A percentile compares a stretch with the other conserved stretches of the same genome.
These are phyloP conservation scores for Arabis alpina DNA, from an alignment of 345 rosid species.

Conservation along the genomic window DNA sequence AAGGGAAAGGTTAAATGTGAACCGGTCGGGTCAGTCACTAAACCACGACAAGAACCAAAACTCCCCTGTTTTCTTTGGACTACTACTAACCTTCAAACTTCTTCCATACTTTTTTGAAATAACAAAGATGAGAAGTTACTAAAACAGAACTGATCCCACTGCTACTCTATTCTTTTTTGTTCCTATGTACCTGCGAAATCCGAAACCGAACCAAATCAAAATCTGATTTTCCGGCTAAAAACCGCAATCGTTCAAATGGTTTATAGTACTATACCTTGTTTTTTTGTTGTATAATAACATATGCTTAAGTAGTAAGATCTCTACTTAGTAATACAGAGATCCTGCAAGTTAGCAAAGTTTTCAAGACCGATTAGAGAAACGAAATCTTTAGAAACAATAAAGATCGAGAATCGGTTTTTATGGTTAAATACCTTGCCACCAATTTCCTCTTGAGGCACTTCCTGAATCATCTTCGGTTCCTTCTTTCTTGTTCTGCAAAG, in stretches of 20 bases:
- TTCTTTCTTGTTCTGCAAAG: slow-evolving; percentile 63
- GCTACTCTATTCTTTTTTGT: slow-evolving; percentile 6
- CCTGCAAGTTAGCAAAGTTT: slow-evolving; percentile 23
- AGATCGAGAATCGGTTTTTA: too few species aligned
- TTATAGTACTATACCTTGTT: too few species aligned
- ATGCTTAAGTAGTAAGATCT: slow-evolving; percentile 18
- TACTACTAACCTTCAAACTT: slow-evolving; percentile 35
- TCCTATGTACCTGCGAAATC: slow-evolving; percentile 35
- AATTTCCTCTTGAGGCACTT: too few species aligned
- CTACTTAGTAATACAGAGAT: slow-evolving; percentile 43
- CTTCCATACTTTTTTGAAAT: slow-evolving; percentile 41
- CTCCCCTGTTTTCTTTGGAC: slow-evolving; percentile 25
- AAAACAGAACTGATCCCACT: slow-evolving; percentile 13
- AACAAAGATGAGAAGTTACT: slow-evolving; percentile 42
- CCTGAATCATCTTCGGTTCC: too few species aligned
- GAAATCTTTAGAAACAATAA: too few species aligned
- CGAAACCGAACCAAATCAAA: not conserved
- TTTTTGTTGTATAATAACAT: slow-evolving; percentile 9
- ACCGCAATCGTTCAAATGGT: too few species aligned
- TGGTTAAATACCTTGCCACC: too few species aligned
- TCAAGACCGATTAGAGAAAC: slow-evolving; percentile 27
- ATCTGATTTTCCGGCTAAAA: too few species aligned
- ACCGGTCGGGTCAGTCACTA: slow-evolving; percentile 33
- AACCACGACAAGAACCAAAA: slow-evolving; percentile 42
- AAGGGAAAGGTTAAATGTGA: slow-evolving; percentile 16